Percentiles rank a stretch among this genome's conserved stretches.
phyloP scores from a whole-genome alignment of 371 early-diverging fungal genomes.

The Homolaphlyctis polyrhiza region DNA sequence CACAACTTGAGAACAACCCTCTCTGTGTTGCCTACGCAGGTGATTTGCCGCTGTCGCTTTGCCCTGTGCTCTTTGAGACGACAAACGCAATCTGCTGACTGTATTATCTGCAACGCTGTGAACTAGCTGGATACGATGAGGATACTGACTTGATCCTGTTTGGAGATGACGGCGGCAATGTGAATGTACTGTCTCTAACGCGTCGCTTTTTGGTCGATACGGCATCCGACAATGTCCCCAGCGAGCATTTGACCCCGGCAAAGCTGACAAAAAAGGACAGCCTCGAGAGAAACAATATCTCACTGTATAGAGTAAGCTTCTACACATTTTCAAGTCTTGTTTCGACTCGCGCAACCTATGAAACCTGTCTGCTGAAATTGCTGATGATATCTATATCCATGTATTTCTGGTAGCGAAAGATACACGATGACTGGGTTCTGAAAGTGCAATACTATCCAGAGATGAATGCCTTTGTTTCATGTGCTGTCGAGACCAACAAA shows the following conservation, averaged over 20 bases:
- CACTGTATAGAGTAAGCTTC: conserved; percentile 30
- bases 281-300: conserved; percentile 32
- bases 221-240: conserved; percentile 24
- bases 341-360: neutral
- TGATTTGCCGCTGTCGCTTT: too few relatives aligned
- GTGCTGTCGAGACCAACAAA: conserved; percentile 35
- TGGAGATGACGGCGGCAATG: conserved; percentile 53
- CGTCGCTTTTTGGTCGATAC: conserved; percentile 40
- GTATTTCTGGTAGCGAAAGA: conserved; percentile 26
- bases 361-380: too few relatives aligned
- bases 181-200: conserved; percentile 44
- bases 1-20: conserved; percentile 48
- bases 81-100: too few relatives aligned
- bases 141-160: conserved; percentile 42
- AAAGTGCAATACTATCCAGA: conserved; percentile 47
- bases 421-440: conserved; percentile 53
- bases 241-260: conserved; percentile 33
- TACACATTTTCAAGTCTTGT: neutral
- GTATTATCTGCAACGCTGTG: too few relatives aligned
- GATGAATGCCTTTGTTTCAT: conserved; percentile 51
- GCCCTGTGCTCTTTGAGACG: too few relatives aligned
- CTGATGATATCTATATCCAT: neutral
- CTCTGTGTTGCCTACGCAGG: conserved; percentile 44
- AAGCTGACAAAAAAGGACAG: conserved; percentile 36
- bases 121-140: conserved; percentile 40